Evolutionary conservation across 441 rosid genomes (phyloP).

Genomic region (Raphanus hybrid): DNA sequence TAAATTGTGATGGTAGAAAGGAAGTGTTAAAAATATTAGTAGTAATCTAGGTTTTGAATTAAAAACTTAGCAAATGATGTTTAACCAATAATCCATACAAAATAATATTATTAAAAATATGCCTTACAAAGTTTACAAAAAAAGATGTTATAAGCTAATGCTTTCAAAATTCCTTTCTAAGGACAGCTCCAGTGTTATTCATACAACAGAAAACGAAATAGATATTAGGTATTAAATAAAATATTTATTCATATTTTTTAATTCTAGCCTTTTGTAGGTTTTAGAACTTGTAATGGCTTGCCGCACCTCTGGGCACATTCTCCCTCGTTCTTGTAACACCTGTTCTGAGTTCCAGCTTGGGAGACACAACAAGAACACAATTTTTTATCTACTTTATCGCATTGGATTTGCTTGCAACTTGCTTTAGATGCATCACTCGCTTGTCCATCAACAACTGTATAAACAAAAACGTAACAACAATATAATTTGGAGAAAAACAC

Average conservation of each 20-base stretch:
- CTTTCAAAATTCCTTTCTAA: too few relatives aligned
- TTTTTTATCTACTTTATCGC: too few relatives aligned
- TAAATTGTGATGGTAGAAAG: background rate
- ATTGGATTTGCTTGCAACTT: too few relatives aligned
- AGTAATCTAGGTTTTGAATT: background rate
- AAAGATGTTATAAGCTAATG: background rate
- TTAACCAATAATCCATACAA: background rate
- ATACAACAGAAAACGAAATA: too few relatives aligned
- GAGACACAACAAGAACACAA: too few relatives aligned
- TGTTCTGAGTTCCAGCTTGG: too few relatives aligned
- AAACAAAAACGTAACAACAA: too few relatives aligned
- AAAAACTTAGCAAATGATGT: background rate
- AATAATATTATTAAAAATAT: background rate
- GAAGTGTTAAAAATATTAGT: background rate
- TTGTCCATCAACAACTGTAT: too few relatives aligned
- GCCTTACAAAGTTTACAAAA: background rate
- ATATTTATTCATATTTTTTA: background rate
- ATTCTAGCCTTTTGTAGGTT: background rate
- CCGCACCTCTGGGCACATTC: background rate
- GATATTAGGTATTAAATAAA: background rate
- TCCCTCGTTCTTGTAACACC: background rate
- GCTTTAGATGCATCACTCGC: too few relatives aligned
- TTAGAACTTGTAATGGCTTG: background rate
- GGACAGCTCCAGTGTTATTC: too few relatives aligned
- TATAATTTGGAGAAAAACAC: too few relatives aligned